Evolutionary conservation across 2,329 filamentous ascomycete genomes (phyloP).

Genomic region (Amauroascus verrucosus): DNA sequence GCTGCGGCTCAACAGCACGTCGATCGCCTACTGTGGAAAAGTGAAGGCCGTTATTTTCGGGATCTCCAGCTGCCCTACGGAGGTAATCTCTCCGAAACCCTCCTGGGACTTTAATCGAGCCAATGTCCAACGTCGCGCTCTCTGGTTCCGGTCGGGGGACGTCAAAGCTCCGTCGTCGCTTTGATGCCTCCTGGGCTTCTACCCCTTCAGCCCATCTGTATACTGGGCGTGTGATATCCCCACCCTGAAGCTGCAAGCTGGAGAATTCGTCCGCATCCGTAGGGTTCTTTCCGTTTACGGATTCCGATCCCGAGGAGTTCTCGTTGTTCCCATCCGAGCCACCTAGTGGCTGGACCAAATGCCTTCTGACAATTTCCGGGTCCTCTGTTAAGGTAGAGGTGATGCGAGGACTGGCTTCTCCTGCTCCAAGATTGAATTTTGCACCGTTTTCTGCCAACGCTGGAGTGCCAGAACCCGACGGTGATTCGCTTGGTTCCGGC

Average conservation of each 20-base stretch:
- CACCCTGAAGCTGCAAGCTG: constrained; percentile 82
- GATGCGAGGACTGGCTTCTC: constrained; percentile 35
- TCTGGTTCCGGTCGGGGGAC: constrained; percentile 67
- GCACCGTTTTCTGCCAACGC: constrained; percentile 37
- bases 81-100: constrained; percentile 89
- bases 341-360: constrained; percentile 62
- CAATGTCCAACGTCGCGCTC: constrained; percentile 71
- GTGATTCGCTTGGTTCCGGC: background rate
- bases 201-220: constrained; percentile 94
- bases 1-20: constrained; percentile 42
- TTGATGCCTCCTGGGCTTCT: constrained; percentile 49
- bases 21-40: constrained; percentile 30
- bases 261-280: constrained; percentile 68
- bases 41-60: constrained; percentile 38
- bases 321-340: constrained; percentile 26
- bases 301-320: constrained; percentile 20
- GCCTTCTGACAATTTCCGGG: constrained; percentile 79
- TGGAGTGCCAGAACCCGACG: background rate
- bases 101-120: constrained; percentile 82
- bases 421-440: constrained; percentile 64
- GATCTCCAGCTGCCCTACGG: constrained; percentile 60
- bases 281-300: constrained; percentile 19
- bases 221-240: constrained; percentile 87
- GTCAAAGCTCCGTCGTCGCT: constrained; percentile 82
- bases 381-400: constrained; percentile 64